Base-by-base conservation (phyloP, 1,284 basidiomycete species). In the Malassezia arunalokei region DNA sequence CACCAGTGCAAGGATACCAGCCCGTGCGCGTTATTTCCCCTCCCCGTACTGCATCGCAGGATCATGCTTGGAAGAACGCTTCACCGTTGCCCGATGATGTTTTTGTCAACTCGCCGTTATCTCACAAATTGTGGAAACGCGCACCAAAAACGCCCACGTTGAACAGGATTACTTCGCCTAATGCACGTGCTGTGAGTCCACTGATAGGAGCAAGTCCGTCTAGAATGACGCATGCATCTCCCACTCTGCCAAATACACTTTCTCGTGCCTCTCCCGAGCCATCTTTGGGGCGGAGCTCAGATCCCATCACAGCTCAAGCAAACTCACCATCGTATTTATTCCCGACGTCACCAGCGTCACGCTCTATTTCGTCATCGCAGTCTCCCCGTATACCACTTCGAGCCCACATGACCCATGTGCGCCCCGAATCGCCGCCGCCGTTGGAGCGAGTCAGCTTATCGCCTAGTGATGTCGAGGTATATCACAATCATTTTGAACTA, bases 71-170 rank as follows among this genome's bases (percentile, higher is more conserved):
- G 5, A 8, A 12, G 3, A 12, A 29, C n/a, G n/a, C 37, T 17
- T 39, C 44, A 11, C 37, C 44, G 20, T 12, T 47, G 20, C 44
- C 44, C 5, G 44, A 47, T n/a, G 44, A 47, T 17, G 44, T 31
- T 6, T 39, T 37, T n/a, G 27, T 47, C 2, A 17, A 11, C 28
- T 43, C 41, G 28, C 41, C 41, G 2, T 35, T 15, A 3, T 15
- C 33, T 11, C 33, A 35, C 33, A 15, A 11, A 5, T 35, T 35
- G 11, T 15, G 15, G 33, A 35, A 35, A 35, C 33, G 33, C 15
- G 11, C 33, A 15, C 33, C 33, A 11, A 12, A 12, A 35, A 24
- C 20, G 20, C 20, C 20, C 20, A 4, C 20, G 20, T 24, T 24
- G 20, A 24, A 24, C 20, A 24, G 20, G 4, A 24, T 4, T 4